Percentiles rank a stretch among this genome's conserved stretches.
Conservation (phyloP, 2,329 filamentous ascomycete species). For the Cordyceps javanica region DNA sequence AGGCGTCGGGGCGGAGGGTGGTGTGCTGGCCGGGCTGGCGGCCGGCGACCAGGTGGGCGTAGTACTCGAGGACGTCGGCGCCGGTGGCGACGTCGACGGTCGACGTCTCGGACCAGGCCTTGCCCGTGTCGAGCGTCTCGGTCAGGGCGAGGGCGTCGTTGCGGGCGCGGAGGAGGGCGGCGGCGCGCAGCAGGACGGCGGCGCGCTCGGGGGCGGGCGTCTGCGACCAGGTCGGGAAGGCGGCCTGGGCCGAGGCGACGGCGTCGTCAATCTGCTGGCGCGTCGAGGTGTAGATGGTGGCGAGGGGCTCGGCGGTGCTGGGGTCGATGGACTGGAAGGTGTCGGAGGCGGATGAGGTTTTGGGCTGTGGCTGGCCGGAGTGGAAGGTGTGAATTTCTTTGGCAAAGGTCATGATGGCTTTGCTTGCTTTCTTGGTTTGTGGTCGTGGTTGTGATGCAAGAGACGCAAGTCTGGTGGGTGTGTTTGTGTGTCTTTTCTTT, state of each 20-base stretch:
- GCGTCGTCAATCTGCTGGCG: slow-evolving; percentile 63
- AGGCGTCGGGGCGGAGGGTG: slow-evolving; percentile 67
- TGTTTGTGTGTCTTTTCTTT: too few species aligned
- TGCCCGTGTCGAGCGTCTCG: slow-evolving; percentile 82
- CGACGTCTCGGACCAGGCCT: slow-evolving; percentile 77
- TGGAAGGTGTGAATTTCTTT: slow-evolving; percentile 61
- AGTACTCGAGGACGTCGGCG: slow-evolving; percentile 81
- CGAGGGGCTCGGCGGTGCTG: slow-evolving; percentile 61
- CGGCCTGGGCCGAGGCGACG: slow-evolving; percentile 61
- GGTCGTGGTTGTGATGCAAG: slow-evolving; percentile 1
- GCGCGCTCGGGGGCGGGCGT: slow-evolving; percentile 70
- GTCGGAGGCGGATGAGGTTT: slow-evolving; percentile 47
- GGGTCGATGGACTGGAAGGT: slow-evolving; percentile 72
- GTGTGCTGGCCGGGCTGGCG: slow-evolving; percentile 76
- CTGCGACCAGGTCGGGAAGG: slow-evolving; percentile 70
- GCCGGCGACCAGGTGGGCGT: slow-evolving; percentile 71
- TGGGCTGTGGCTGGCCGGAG: slow-evolving; percentile 59
- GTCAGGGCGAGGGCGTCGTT: slow-evolving; percentile 75
- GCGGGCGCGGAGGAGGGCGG: slow-evolving; percentile 62
- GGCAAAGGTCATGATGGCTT: slow-evolving; percentile 30
- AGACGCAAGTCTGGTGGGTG: too few species aligned
- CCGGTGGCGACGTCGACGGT: slow-evolving; percentile 78
- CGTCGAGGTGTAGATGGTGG: slow-evolving; percentile 66
- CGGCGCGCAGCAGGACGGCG: slow-evolving; percentile 71
- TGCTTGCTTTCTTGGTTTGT: too few species aligned